Evolutionary conservation across 139 green algal species (phyloP).

Genomic region (Chlamydomonas sp.): DNA sequence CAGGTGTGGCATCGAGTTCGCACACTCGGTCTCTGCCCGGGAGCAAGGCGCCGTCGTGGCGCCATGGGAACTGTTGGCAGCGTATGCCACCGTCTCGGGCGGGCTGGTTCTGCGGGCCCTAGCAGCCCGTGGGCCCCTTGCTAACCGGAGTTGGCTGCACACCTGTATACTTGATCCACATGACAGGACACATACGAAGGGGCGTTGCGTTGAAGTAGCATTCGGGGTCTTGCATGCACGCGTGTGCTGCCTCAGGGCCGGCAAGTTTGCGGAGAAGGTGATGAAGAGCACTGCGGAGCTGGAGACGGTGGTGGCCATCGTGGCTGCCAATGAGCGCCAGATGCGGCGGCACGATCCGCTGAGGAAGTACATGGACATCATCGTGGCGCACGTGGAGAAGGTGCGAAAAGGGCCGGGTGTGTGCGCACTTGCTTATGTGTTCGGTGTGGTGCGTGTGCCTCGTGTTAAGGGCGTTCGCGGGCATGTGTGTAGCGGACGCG

Average conservation of each 20-base stretch:
- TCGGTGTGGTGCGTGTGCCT: neutral
- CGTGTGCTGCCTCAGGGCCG: slow-evolving; percentile 34
- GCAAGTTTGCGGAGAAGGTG: slow-evolving; percentile 61
- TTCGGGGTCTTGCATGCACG: neutral
- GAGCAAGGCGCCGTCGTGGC: too few species aligned
- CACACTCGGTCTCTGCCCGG: too few species aligned
- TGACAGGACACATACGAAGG: too few species aligned
- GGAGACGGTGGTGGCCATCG: slow-evolving; percentile 72
- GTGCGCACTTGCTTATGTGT: neutral
- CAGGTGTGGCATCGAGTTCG: too few species aligned
- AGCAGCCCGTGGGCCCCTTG: too few species aligned
- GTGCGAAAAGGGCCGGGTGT: neutral
- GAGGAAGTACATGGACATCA: slow-evolving; percentile 79
- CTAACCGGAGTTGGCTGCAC: too few species aligned
- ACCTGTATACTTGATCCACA: too few species aligned
- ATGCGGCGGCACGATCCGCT: slow-evolving; percentile 83
- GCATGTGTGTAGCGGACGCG: too few species aligned
- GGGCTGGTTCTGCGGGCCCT: too few species aligned
- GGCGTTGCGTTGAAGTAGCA: too few species aligned
- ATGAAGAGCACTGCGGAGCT: slow-evolving; percentile 66
- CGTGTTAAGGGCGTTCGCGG: neutral
- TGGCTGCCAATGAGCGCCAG: slow-evolving; percentile 70
- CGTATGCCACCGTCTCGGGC: too few species aligned
- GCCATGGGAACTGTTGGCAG: too few species aligned
- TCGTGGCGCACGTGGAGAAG: slow-evolving; percentile 61